Evolutionary conservation across 257 asterid species (phyloP).

Genomic region (Primulina tabacum): DNA sequence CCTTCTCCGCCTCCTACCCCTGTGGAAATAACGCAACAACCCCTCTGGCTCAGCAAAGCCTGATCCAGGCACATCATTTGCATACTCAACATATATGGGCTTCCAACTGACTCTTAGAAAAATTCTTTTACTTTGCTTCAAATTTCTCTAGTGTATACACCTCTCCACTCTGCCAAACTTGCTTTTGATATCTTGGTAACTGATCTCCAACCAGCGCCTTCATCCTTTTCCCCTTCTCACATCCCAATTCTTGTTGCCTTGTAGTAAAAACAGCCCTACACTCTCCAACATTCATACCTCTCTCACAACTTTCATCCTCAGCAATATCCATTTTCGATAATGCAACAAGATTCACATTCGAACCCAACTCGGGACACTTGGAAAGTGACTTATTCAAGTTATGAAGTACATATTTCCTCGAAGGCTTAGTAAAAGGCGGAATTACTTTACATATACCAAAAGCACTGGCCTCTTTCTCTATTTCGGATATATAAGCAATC

Average conservation of each 20-base stretch:
- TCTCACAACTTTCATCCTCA: conserved; percentile 34
- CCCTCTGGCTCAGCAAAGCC: conserved; percentile 94
- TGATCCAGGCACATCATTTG: conserved; percentile 97
- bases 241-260: conserved; percentile 87
- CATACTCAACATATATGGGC: conserved; percentile 88
- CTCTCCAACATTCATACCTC: conserved; percentile 33
- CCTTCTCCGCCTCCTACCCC: conserved; percentile 56
- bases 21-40: conserved; percentile 40
- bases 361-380: conserved; percentile 75
- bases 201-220: conserved; percentile 43
- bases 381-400: conserved; percentile 84
- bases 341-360: conserved; percentile 39
- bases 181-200: conserved; percentile 48
- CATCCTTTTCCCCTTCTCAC: conserved; percentile 44
- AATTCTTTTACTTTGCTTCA: conserved; percentile 77
- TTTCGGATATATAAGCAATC: conserved; percentile 90
- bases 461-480: conserved; percentile 92
- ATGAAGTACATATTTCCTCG: conserved; percentile 70
- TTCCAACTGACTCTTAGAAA: conserved; percentile 71
- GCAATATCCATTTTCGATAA: conserved; percentile 29
- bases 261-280: conserved; percentile 81
- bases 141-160: conserved; percentile 85
- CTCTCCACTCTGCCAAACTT: conserved; percentile 99
- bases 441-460: conserved; percentile 95
- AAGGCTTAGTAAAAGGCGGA: conserved; percentile 93